Evolutionary conservation across 768 basidiomycete genomes (phyloP).

Genomic region (Collybia sordida): DNA sequence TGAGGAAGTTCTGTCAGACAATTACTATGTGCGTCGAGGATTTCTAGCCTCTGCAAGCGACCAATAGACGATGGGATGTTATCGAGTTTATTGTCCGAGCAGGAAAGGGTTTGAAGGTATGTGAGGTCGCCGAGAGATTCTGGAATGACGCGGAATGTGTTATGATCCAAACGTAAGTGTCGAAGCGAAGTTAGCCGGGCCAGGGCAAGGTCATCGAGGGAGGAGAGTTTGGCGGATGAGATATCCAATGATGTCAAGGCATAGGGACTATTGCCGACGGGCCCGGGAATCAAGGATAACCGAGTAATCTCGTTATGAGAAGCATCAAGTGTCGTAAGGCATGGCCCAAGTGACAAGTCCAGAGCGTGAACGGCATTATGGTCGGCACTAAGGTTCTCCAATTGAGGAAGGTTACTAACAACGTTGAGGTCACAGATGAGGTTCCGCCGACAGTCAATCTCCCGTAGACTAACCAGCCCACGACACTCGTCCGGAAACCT

Average conservation of each 20-base stretch:
- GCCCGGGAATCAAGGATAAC: conserved; percentile 58
- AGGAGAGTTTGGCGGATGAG: conserved; percentile 84
- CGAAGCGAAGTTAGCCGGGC: conserved; percentile 72
- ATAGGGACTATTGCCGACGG: conserved; percentile 41
- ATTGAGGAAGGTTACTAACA: conserved; percentile 65
- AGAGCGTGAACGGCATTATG: conserved; percentile 82
- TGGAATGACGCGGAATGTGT: conserved; percentile 81
- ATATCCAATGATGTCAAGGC: conserved; percentile 79
- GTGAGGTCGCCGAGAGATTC: conserved; percentile 77
- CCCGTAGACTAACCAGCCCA: conserved; percentile 56
- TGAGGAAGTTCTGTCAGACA: conserved; percentile 74
- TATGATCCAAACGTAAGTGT: conserved; percentile 78
- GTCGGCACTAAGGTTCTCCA: conserved; percentile 72
- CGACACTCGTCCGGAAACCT: conserved; percentile 64
- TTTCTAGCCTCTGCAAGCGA: conserved; percentile 67
- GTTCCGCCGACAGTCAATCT: conserved; percentile 87
- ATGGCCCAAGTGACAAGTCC: conserved; percentile 72
- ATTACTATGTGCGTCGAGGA: conserved; percentile 90
- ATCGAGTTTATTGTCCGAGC: conserved; percentile 88
- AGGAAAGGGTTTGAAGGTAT: conserved; percentile 71
- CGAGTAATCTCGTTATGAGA: conserved; percentile 90
- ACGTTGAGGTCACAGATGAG: conserved; percentile 71
- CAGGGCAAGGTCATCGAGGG: conserved; percentile 73
- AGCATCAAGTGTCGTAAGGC: conserved; percentile 65
- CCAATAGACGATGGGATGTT: conserved; percentile 77